Evolutionary conservation across 768 basidiomycete genomes (phyloP).

Genomic region (Suillus hirtellus): DNA sequence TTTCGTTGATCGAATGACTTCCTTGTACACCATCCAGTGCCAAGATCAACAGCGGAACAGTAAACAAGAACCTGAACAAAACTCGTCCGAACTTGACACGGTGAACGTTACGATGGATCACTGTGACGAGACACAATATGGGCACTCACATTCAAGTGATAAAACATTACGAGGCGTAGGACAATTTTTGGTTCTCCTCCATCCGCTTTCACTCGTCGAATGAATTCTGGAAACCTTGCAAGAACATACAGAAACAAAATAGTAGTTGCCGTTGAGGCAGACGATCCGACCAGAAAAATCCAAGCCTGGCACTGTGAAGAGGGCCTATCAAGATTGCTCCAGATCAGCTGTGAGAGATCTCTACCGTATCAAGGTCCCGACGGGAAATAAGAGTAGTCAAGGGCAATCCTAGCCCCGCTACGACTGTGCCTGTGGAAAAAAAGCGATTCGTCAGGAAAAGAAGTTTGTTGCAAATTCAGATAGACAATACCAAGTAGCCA

Average conservation of each 20-base stretch:
- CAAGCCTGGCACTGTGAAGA: constrained; percentile 61
- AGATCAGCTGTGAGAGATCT: constrained; percentile 11
- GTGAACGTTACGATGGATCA: constrained; percentile 10
- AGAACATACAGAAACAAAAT: constrained; percentile 73
- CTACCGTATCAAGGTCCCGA: constrained; percentile 57
- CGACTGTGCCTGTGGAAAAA: constrained; percentile 51
- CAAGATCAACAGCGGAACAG: constrained; percentile 65
- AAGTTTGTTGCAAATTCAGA: constrained; percentile 4
- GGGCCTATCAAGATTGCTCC: constrained; percentile 15
- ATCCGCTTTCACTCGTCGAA: constrained; percentile 67
- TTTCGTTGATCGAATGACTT: constrained; percentile 48
- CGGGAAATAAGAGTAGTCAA: constrained; percentile 63
- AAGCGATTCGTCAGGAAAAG: constrained; percentile 18
- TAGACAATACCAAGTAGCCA: constrained; percentile 63
- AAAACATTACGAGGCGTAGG: constrained; percentile 71
- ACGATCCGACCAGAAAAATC: constrained; percentile 73
- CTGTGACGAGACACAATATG: constrained; percentile 4
- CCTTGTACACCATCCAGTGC: constrained; percentile 63
- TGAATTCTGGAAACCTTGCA: constrained; percentile 67
- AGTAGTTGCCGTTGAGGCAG: constrained; percentile 66
- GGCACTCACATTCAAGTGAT: constrained; percentile 69
- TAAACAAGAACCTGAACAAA: constrained; percentile 74
- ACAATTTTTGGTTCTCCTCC: constrained; percentile 77
- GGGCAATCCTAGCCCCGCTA: constrained; percentile 72
- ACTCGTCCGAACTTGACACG: constrained; percentile 60